phyloP scores from a whole-genome alignment of 306 rosid genomes.

The Ammopiptanthus mongolicus region DNA sequence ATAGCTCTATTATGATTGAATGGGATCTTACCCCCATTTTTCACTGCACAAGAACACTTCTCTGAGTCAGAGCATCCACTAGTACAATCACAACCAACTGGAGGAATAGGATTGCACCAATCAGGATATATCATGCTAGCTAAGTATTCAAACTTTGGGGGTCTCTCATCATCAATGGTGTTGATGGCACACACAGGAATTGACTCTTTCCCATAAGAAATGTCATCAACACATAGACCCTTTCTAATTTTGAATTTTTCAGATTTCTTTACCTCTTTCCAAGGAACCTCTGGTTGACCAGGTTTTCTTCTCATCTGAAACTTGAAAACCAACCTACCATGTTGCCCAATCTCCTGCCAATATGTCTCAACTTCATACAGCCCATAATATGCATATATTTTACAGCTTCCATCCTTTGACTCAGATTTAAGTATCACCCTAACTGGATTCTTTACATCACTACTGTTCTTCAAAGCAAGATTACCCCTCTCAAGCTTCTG shows the following conservation, averaged over 20 bases:
- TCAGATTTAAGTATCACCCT: conserved; percentile 85
- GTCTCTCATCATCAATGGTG: conserved; percentile 68
- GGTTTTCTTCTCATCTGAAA: conserved; percentile 63
- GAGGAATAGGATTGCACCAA: conserved; percentile 35
- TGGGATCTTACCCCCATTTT: conserved; percentile 83
- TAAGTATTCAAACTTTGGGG: conserved; percentile 67
- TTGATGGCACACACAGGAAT: conserved; percentile 75
- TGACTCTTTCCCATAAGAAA: conserved; percentile 74
- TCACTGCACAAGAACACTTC: conserved; percentile 65
- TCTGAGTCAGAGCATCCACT: conserved; percentile 69
- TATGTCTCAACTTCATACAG: conserved; percentile 57
- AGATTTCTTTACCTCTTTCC: conserved; percentile 70
- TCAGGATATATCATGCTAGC: conserved; percentile 68
- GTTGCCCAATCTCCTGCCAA: conserved; percentile 83
- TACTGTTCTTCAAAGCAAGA: conserved; percentile 82
- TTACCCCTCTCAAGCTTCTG: conserved; percentile 93
- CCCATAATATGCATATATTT: conserved; percentile 76
- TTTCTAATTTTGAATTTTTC: conserved; percentile 58
- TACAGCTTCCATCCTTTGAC: conserved; percentile 52
- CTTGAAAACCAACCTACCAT: conserved; percentile 67
- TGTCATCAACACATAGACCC: conserved; percentile 64
- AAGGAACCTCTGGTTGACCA: conserved; percentile 87
- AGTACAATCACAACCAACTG: conserved; percentile 62
- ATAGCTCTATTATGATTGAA: conserved; percentile 73
- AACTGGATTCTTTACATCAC: conserved; percentile 57